A percentile compares a stretch with the other conserved stretches of the same genome.
phyloP scores from a whole-genome alignment of 2,329 filamentous ascomycete species.

The Albifimbria verrucaria region DNA sequence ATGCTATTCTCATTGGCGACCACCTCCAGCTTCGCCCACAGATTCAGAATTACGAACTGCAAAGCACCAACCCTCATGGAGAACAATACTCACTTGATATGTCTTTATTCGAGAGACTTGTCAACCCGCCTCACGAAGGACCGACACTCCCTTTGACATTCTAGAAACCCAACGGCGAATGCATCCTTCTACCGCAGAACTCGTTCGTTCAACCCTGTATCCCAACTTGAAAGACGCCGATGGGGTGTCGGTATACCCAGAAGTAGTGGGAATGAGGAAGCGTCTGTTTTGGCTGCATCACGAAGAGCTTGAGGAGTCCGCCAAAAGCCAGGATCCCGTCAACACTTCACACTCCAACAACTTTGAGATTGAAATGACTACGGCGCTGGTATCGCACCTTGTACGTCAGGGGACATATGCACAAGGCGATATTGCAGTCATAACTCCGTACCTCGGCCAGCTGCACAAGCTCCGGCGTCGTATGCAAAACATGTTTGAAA shows the following conservation, averaged over 20 bases:
- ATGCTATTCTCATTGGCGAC: slow-evolving; percentile 62
- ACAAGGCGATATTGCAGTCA: slow-evolving; percentile 61
- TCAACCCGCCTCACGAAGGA: slow-evolving; percentile 12
- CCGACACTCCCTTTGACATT: slow-evolving; percentile 8
- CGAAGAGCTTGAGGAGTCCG: slow-evolving; percentile 37
- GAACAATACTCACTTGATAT: slow-evolving; percentile 52
- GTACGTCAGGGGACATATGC: slow-evolving; percentile 61
- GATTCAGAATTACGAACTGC: slow-evolving; percentile 52
- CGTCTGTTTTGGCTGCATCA: slow-evolving; percentile 64
- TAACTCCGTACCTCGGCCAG: slow-evolving; percentile 65
- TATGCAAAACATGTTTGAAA: slow-evolving; percentile 50
- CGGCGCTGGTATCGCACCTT: slow-evolving; percentile 61
- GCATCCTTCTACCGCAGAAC: slow-evolving; percentile 57
- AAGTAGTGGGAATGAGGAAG: slow-evolving; percentile 50
- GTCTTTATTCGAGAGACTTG: slow-evolving; percentile 60
- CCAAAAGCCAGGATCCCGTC: slow-evolving; percentile 23
- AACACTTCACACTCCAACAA: slow-evolving; percentile 50
- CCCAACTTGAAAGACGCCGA: slow-evolving; percentile 49
- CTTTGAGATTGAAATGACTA: slow-evolving; percentile 63
- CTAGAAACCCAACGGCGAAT: slow-evolving; percentile 63
- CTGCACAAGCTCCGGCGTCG: slow-evolving; percentile 45
- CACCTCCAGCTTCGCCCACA: slow-evolving; percentile 59
- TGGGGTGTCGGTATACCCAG: slow-evolving; percentile 33
- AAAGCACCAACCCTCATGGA: slow-evolving; percentile 45
- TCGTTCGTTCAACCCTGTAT: slow-evolving; percentile 58